Percentiles rank a stretch among this genome's conserved stretches.
These are phyloP conservation scores for Dioscorea alata DNA, from an alignment of 106 monocot genomes.

Conservation along the genomic window DNA sequence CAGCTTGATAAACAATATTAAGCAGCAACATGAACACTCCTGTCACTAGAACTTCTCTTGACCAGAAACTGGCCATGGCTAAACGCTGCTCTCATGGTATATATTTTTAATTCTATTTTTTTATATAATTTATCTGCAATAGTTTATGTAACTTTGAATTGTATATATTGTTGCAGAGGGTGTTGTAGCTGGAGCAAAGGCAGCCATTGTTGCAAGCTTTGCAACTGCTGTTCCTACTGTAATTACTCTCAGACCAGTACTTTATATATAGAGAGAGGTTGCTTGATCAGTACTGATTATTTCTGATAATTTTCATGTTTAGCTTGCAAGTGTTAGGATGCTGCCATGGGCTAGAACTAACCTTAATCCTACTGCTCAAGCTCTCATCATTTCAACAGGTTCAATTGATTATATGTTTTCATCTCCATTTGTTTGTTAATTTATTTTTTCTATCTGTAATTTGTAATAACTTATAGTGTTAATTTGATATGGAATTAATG, in stretches of 20 bases:
- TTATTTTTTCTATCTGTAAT: neutral
- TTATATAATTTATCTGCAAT: neutral
- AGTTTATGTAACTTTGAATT: neutral
- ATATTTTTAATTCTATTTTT: neutral
- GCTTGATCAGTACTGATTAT: neutral
- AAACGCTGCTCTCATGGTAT: slow-evolving; percentile 37
- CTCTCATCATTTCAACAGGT: slow-evolving; percentile 86
- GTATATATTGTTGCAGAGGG: slow-evolving; percentile 40
- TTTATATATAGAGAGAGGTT: too few species aligned
- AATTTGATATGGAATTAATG: neutral
- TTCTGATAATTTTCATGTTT: neutral
- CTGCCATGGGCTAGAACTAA: slow-evolving; percentile 82
- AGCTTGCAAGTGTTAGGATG: slow-evolving; percentile 88
- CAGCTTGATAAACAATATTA: too few species aligned
- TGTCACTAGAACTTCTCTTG: slow-evolving; percentile 3
- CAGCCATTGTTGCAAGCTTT: slow-evolving; percentile 58
- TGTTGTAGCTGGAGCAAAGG: slow-evolving; percentile 82
- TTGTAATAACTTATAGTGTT: neutral
- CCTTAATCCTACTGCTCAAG: slow-evolving; percentile 83
- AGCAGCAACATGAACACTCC: slow-evolving; percentile 6
- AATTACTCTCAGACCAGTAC: slow-evolving; percentile 1
- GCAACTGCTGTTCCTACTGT: slow-evolving; percentile 80
- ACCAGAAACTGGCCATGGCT: slow-evolving; percentile 31
- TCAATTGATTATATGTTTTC: neutral
- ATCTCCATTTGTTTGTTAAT: neutral